Evolutionary conservation across 2,329 filamentous ascomycete genomes (phyloP), one percentile per base, ranked within the genome.

Genomic region (Colletotrichum gloeosporioides): DNA sequence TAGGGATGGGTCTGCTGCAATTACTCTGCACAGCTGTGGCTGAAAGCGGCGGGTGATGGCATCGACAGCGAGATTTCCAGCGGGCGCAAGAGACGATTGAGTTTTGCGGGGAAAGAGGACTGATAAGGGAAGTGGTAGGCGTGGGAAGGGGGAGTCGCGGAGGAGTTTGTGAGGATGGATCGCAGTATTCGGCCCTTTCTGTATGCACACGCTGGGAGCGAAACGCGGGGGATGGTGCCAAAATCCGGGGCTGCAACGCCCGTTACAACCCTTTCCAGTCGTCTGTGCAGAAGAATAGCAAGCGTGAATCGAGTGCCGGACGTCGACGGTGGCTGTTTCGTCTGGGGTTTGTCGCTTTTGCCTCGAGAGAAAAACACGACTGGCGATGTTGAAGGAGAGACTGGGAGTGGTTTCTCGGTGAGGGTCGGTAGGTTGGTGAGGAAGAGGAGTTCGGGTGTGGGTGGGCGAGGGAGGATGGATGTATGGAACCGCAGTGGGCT

Each of bases 141-240:
- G 55, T 32, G 27, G 22, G 32, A 62, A 32, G 65, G 73, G 66
- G 31, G 49, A 65, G 53, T 69, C 74, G 71, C 29, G 73, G 70
- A 76, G 71, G 69, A 22, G 49, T 59, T 49, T 67, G 39, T 32
- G 71, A 75, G 59, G 71, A 77, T 75, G 71, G 71, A 75, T 59
- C 70, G 75, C 44, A 27, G 70, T 77, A 77, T 77, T 77, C 75
- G 75, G 75, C 75, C 75, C 75, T 77, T 71, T 75, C 71, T 77
- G 36, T 66, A 77, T 66, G 75, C 71, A 67, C 34, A 71, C 71
- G 75, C 61, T 75, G 72, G 75, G 66, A 77, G 67, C 25, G 67
- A 76, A 77, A 77, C 75, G 72, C 72, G 75, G 75, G 73, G 75
- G 71, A 77, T 75, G 62, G 72, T 75, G 72, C 75, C 75, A 75